Percentiles rank a stretch among this genome's conserved stretches.
Evolutionary conservation across 2,329 filamentous ascomycete species (phyloP).

Genomic region (Neoscytalidium dimidiatum): DNA sequence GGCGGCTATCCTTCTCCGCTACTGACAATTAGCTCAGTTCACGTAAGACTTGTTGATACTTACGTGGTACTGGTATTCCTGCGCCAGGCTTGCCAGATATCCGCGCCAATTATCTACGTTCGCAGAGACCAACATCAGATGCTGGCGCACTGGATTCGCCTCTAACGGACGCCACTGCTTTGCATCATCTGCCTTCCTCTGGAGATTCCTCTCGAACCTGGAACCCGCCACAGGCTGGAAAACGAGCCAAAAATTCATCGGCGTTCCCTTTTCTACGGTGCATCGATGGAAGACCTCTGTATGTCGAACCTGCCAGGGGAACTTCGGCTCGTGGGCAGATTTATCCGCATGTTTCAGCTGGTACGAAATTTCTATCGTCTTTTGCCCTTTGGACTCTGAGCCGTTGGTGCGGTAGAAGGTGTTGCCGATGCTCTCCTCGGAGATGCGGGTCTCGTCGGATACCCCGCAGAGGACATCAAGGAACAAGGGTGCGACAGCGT

Average conservation of each 20-base stretch:
- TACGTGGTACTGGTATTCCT: neutral
- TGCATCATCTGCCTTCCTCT: neutral
- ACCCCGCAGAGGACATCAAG: neutral
- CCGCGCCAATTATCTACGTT: constrained; percentile 5
- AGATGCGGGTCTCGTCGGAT: neutral
- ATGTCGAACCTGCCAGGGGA: neutral
- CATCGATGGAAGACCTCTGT: constrained; percentile 5
- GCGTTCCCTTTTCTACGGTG: neutral
- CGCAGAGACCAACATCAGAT: neutral
- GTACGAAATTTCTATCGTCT: neutral
- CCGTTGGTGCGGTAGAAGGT: neutral
- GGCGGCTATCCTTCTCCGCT: neutral
- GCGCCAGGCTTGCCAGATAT: neutral
- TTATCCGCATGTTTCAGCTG: constrained; percentile 7
- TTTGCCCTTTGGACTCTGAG: neutral
- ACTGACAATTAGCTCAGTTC: neutral
- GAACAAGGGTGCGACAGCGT: neutral
- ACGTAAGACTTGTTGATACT: neutral
- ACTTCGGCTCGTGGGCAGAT: neutral
- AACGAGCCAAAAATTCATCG: neutral
- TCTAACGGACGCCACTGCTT: neutral
- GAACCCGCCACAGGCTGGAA: neutral
- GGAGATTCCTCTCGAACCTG: neutral
- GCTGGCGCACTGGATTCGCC: neutral
- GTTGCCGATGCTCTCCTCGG: constrained; percentile 11